Evolutionary conservation across 805 yeast genomes (phyloP).

Genomic region (Hanseniaspora thailandica): DNA sequence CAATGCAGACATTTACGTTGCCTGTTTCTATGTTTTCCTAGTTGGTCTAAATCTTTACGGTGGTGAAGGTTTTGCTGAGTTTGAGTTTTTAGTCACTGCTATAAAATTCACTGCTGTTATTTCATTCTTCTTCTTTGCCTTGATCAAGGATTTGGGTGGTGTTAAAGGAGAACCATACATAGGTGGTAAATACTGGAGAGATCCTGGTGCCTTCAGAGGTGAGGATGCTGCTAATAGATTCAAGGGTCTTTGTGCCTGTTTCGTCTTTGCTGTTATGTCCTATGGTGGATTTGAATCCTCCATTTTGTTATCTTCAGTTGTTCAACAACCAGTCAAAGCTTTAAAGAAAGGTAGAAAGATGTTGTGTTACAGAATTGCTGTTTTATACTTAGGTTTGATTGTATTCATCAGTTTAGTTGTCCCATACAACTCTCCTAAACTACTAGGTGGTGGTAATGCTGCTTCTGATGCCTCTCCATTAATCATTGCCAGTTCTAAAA

Average conservation of each 20-base stretch:
- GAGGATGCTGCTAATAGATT: constrained; percentile 34
- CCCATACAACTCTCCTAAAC: constrained; percentile 36
- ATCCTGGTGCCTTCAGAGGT: constrained; percentile 42
- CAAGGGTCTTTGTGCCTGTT: constrained; percentile 43
- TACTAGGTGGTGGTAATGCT: constrained; percentile 34
- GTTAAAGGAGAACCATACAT: constrained; percentile 36
- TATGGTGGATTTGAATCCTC: constrained; percentile 52
- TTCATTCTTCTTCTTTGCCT: constrained; percentile 51
- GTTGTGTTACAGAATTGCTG: constrained; percentile 43
- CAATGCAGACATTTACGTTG: constrained; percentile 47
- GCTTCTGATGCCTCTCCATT: constrained; percentile 56
- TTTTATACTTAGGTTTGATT: constrained; percentile 40
- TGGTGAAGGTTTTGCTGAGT: constrained; percentile 52
- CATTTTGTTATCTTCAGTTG: constrained; percentile 51
- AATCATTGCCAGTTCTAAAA: constrained; percentile 46
- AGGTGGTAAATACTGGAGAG: constrained; percentile 40
- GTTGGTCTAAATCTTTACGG: constrained; percentile 42
- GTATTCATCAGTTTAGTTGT: constrained; percentile 42
- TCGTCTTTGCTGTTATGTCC: constrained; percentile 49
- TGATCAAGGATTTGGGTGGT: constrained; percentile 46
- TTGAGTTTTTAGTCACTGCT: constrained; percentile 48
- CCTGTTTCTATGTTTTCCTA: constrained; percentile 41
- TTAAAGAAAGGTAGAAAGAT: constrained; percentile 48
- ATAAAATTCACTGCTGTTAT: constrained; percentile 48
- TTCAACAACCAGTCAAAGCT: constrained; percentile 42